Percentiles rank a stretch among this genome's conserved stretches.
phyloP scores from a whole-genome alignment of 2,329 filamentous ascomycete genomes.

The Xylogone sp. region DNA sequence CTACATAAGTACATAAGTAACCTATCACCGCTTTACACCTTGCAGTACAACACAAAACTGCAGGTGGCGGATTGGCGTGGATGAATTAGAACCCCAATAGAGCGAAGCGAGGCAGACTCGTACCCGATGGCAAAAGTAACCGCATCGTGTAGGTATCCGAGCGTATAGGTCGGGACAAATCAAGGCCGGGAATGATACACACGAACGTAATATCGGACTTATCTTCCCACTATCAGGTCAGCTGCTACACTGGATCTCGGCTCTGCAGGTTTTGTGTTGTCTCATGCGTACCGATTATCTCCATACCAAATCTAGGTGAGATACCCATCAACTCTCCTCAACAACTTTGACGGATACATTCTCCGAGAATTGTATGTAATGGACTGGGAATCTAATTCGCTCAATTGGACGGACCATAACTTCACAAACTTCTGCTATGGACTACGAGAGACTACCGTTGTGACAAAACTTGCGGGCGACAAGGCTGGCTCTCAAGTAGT shows the following conservation, averaged over 20 bases:
- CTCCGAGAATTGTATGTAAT: neutral
- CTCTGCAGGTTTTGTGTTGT: neutral
- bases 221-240: neutral
- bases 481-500: neutral
- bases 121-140: neutral
- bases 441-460: neutral
- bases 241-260: neutral
- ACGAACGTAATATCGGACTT: neutral
- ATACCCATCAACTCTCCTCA: neutral
- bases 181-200: neutral
- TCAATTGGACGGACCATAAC: neutral
- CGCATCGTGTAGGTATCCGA: neutral
- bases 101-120: neutral
- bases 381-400: neutral
- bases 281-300: neutral
- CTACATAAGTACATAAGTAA: too few relatives aligned
- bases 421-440: neutral
- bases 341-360: neutral
- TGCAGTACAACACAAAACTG: neutral
- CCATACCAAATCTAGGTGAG: neutral
- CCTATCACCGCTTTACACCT: neutral
- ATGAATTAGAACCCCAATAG: neutral
- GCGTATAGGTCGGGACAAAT: neutral
- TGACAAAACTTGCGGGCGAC: neutral
- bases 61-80: neutral